These are phyloP conservation scores for Ceratobasidium sp. DNA, from an alignment of 1,284 basidiomycete genomes.

Conservation along the genomic window DNA sequence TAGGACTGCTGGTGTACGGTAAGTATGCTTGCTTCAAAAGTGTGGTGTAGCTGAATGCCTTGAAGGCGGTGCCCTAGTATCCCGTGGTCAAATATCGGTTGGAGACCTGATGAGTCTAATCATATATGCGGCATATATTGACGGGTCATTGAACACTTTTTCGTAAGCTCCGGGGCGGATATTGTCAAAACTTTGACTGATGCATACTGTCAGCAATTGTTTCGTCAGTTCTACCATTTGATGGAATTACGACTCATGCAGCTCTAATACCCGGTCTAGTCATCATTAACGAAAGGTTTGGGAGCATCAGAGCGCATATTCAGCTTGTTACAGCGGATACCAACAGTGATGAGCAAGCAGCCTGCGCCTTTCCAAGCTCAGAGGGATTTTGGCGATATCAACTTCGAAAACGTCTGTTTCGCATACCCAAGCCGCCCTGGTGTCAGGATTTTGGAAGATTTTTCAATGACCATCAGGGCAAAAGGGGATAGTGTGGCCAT, in stretches of 20 bases:
- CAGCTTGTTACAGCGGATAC: constrained; percentile 86
- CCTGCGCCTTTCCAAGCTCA: constrained; percentile 6
- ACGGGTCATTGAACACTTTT: constrained; percentile 81
- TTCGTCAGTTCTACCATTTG: constrained; percentile 61
- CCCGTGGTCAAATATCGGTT: constrained; percentile 87
- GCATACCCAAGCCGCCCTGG: constrained; percentile 88
- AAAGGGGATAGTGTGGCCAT: constrained; percentile 88
- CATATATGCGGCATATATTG: constrained; percentile 93
- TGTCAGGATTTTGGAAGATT: constrained; percentile 81
- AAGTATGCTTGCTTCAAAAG: constrained; percentile 46
- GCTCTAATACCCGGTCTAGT: constrained; percentile 58
- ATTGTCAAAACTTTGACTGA: neutral
- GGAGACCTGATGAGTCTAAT: constrained; percentile 92
- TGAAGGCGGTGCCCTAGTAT: constrained; percentile 89
- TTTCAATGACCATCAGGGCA: constrained; percentile 80
- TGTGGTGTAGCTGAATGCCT: neutral
- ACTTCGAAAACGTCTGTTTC: constrained; percentile 86
- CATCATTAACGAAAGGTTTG: constrained; percentile 89
- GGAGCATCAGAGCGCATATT: constrained; percentile 95
- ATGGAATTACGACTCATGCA: neutral
- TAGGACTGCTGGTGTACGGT: constrained; percentile 94
- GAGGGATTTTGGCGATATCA: constrained; percentile 73
- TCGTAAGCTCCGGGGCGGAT: constrained; percentile 66
- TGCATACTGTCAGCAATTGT: constrained; percentile 61
- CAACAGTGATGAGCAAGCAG: constrained; percentile 71